Conservation (phyloP, 1,284 basidiomycete genomes). For the Uromyces viciae-fabae region DNA sequence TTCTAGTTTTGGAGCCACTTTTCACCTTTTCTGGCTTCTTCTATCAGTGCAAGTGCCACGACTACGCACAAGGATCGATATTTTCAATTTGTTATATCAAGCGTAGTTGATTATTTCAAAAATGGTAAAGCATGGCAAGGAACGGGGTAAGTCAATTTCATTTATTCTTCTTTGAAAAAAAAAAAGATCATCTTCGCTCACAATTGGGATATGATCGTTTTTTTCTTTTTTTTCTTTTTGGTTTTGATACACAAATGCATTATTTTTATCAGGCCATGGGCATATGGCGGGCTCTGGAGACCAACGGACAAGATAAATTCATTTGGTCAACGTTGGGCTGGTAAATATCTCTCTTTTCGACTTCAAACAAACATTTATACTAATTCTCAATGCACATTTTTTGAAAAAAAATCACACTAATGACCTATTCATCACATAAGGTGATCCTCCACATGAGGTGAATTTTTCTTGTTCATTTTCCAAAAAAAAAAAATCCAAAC, state of each 20-base stretch:
- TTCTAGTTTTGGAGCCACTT: background rate
- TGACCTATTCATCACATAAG: too few relatives aligned
- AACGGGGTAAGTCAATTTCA: constrained; percentile 19
- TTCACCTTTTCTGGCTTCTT: background rate
- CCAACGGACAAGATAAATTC: constrained; percentile 47
- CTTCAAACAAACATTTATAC: background rate
- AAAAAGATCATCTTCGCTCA: background rate
- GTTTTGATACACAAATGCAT: constrained; percentile 14
- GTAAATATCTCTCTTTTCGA: constrained; percentile 45
- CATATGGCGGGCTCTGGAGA: constrained; percentile 49
- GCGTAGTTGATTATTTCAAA: constrained; percentile 46
- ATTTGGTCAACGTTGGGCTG: constrained; percentile 47
- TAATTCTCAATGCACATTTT: too few relatives aligned
- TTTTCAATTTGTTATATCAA: constrained; percentile 46
- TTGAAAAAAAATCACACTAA: too few relatives aligned
- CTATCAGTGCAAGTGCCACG: constrained; percentile 44
- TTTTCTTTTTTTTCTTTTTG: constrained; percentile 7
- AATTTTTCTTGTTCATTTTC: background rate
- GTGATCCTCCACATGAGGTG: constrained; percentile 44
- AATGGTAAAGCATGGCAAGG: constrained; percentile 32
- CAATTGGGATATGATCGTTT: too few relatives aligned
- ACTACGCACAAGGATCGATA: constrained; percentile 48
- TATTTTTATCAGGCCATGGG: constrained; percentile 47
- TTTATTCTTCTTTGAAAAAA: background rate
- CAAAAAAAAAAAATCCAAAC: background rate